These are phyloP conservation scores for Jimgerdemannia flammicorona DNA, from an alignment of 192 early-diverging fungal genomes.

Conservation along the genomic window DNA sequence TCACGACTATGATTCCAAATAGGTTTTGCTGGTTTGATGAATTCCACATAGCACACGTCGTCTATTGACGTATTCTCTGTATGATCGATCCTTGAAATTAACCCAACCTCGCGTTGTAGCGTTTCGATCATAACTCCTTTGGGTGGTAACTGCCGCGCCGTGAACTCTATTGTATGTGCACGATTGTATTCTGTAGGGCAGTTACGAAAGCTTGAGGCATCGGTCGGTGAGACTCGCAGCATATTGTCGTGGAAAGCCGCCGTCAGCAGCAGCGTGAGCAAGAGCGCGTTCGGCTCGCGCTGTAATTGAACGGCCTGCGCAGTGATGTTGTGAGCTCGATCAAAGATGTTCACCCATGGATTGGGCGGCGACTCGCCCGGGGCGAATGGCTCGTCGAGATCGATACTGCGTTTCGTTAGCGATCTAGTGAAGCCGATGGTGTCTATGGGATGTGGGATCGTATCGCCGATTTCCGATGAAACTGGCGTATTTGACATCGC, in stretches of 20 bases:
- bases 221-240: not conserved
- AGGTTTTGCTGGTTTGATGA: conserved; percentile 9
- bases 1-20: conserved; percentile 16
- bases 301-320: not conserved
- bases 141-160: conserved; percentile 9
- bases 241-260: conserved; percentile 22
- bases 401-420: not conserved
- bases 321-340: conserved; percentile 15
- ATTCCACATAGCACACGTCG: conserved; percentile 21
- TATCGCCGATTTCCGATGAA: not conserved
- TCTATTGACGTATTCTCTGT: not conserved
- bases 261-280: conserved; percentile 9
- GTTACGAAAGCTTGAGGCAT: conserved; percentile 1
- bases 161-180: conserved; percentile 18
- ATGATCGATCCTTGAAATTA: conserved; percentile 11
- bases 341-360: conserved; percentile 21
- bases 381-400: conserved; percentile 3
- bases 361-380: not conserved
- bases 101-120: conserved; percentile 16
- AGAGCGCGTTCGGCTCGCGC: conserved; percentile 13
- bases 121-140: conserved; percentile 6
- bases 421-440: not conserved
- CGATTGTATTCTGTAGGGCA: conserved; percentile 12
- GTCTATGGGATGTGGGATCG: not conserved
- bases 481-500: not conserved